These are phyloP conservation scores for Xerocomellus chrysenteron DNA, from an alignment of 768 basidiomycete genomes.

Conservation along the genomic window DNA sequence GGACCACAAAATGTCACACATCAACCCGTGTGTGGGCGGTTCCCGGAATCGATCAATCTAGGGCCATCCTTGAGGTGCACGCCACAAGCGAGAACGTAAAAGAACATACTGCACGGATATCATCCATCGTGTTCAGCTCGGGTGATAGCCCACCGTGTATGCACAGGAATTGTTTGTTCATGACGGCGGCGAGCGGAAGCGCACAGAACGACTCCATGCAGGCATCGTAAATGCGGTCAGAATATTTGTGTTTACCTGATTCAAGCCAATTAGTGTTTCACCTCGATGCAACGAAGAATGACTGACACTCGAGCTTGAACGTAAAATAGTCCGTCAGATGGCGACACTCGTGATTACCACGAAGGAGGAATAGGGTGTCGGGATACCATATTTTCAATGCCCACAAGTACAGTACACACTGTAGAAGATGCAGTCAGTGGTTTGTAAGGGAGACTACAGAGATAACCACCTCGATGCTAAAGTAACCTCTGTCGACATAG, in stretches of 20 bases:
- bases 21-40: constrained; percentile 94
- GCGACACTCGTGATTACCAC: constrained; percentile 98
- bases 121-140: constrained; percentile 92
- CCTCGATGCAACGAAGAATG: not conserved
- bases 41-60: constrained; percentile 98
- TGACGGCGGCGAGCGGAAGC: constrained; percentile 91
- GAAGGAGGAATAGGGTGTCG: constrained; percentile 90
- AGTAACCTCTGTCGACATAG: constrained; percentile 92
- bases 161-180: constrained; percentile 99
- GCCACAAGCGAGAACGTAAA: not conserved
- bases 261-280: constrained; percentile 5
- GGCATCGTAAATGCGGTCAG: constrained; percentile 92
- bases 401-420: constrained; percentile 99
- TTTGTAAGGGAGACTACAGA: not conserved
- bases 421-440: not conserved
- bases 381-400: constrained; percentile 99
- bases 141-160: constrained; percentile 97
- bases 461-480: constrained; percentile 77
- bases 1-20: constrained; percentile 99
- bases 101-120: constrained; percentile 74
- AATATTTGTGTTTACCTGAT: constrained; percentile 97
- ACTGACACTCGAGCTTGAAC: constrained; percentile 96
- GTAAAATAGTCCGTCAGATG: constrained; percentile 99
- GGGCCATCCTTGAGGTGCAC: not conserved
- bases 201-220: constrained; percentile 98